Conservation (phyloP, 768 basidiomycete genomes). For the Lentinus brumalis region DNA sequence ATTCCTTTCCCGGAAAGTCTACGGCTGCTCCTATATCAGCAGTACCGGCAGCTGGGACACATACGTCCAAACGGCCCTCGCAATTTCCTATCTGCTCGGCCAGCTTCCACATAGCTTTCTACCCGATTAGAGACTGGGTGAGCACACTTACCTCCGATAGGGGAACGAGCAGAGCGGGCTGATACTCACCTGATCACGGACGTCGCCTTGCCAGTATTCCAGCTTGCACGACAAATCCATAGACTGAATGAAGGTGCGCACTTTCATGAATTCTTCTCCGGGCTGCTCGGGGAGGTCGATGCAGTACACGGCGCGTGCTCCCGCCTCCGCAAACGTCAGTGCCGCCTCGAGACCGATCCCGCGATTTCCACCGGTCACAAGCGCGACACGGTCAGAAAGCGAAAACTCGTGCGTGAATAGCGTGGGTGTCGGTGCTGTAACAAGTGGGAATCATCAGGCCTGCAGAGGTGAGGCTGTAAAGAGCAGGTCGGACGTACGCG, state of each 20-base stretch:
- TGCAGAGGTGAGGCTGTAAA: background rate
- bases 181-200: slow-evolving; percentile 54
- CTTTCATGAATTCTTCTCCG: slow-evolving; percentile 57
- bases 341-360: slow-evolving; percentile 84
- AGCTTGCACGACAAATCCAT: slow-evolving; percentile 25
- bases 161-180: slow-evolving; percentile 20
- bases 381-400: slow-evolving; percentile 36
- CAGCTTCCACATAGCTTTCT: slow-evolving; percentile 48
- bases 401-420: slow-evolving; percentile 31
- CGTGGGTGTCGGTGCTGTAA: slow-evolving; percentile 22
- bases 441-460: slow-evolving; percentile 35
- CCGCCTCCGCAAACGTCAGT: slow-evolving; percentile 69
- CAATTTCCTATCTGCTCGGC: slow-evolving; percentile 61
- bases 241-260: slow-evolving; percentile 24
- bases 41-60: slow-evolving; percentile 72
- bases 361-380: slow-evolving; percentile 44
- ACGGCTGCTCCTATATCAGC: no score
- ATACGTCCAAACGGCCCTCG: slow-evolving; percentile 74
- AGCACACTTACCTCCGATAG: background rate
- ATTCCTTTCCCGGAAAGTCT: no score
- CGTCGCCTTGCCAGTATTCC: slow-evolving; percentile 68
- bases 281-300: slow-evolving; percentile 61
- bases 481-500: slow-evolving; percentile 33
- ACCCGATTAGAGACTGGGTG: background rate
- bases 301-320: slow-evolving; percentile 67